These are phyloP conservation scores for Agrocybe praecox DNA, from an alignment of 768 basidiomycete species.

Conservation along the genomic window DNA sequence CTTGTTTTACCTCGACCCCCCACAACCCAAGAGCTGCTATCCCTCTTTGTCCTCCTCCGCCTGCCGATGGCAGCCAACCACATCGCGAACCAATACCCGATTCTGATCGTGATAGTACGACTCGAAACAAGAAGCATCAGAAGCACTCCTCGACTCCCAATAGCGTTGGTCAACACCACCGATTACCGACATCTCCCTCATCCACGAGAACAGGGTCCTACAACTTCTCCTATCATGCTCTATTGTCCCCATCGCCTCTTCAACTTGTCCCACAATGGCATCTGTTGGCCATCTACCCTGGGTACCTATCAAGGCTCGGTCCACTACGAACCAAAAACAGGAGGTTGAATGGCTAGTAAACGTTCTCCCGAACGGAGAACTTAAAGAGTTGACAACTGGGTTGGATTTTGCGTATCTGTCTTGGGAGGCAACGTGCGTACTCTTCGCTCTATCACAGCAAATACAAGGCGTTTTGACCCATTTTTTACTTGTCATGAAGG, in stretches of 20 bases:
- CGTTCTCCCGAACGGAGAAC: slow-evolving; percentile 25
- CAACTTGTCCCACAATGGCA: slow-evolving; percentile 41
- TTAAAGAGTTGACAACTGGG: slow-evolving; percentile 29
- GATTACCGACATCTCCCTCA: slow-evolving; percentile 50
- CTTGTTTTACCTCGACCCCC: slow-evolving; percentile 81
- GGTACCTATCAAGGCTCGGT: slow-evolving; percentile 21
- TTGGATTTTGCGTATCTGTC: slow-evolving; percentile 37
- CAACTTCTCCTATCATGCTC: slow-evolving; percentile 53
- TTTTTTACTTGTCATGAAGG: too few relatives aligned
- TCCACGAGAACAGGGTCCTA: slow-evolving; percentile 58
- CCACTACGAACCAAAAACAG: background rate
- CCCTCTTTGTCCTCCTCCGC: slow-evolving; percentile 55
- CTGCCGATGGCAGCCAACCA: background rate
- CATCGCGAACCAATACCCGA: slow-evolving; percentile 9
- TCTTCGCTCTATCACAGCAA: too few relatives aligned
- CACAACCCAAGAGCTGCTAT: slow-evolving; percentile 79
- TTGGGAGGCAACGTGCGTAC: slow-evolving; percentile 20
- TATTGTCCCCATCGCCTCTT: slow-evolving; percentile 64
- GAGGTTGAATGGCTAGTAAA: slow-evolving; percentile 34
- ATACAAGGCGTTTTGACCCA: too few relatives aligned
- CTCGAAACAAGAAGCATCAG: background rate
- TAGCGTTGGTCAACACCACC: slow-evolving; percentile 13
- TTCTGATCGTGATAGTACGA: slow-evolving; percentile 3
- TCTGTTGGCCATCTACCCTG: slow-evolving; percentile 37
- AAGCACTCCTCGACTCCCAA: slow-evolving; percentile 4